Base-by-base conservation (phyloP, 2,329 filamentous ascomycete genomes). In the Rhytidhysteron rufulum region DNA sequence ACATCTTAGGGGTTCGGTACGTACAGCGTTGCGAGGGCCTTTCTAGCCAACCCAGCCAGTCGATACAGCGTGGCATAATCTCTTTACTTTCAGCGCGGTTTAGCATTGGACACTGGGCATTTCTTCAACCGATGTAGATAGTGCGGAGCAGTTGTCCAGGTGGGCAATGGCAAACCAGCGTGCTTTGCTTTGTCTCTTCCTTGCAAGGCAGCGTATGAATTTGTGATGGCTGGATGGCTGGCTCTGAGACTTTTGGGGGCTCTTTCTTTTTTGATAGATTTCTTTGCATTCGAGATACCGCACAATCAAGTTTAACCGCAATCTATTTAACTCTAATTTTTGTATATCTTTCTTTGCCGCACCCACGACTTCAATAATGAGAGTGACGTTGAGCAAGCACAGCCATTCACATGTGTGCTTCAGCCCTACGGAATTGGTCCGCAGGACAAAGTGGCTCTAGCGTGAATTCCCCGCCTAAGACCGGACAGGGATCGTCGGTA, bases 171-270 rank as follows among this genome's bases (percentile, higher is more conserved):
- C n/a, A n/a, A n/a, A n/a, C n/a, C n/a, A n/a, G n/a, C 24, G 15
- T 27, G 13, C 24, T 27, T 37, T 19, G 20, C 35, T 30, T n/a
- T 30, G 25, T 18, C 20, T 29, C 22, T 9, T 20, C 4, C 15
- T 13, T 13, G 7, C 24, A 27, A 27, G 24, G 3, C 7, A 10
- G 24, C n/a, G 4, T 4, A 50, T 48, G 44, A 49, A 46, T 31
- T 40, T 24, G 46, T 44, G 37, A 31, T 50, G 48, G 41, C 41
- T 48, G 52, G 50, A 52, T 49, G 49, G 48, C 47, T 44, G 41
- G 43, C 53, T 49, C 50, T 61, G 54, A 51, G 54, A 53, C 57
- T 55, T 43, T 46, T 13, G 35, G 9, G n/a, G n/a, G n/a, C n/a
- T n/a, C n/a, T n/a, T 16, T 29, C 30, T 16, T 27, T 9, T 17